Percentiles rank a stretch among this genome's conserved stretches.
These are phyloP conservation scores for Capronia epimyces DNA, from an alignment of 2,329 filamentous ascomycete genomes.

Conservation along the genomic window DNA sequence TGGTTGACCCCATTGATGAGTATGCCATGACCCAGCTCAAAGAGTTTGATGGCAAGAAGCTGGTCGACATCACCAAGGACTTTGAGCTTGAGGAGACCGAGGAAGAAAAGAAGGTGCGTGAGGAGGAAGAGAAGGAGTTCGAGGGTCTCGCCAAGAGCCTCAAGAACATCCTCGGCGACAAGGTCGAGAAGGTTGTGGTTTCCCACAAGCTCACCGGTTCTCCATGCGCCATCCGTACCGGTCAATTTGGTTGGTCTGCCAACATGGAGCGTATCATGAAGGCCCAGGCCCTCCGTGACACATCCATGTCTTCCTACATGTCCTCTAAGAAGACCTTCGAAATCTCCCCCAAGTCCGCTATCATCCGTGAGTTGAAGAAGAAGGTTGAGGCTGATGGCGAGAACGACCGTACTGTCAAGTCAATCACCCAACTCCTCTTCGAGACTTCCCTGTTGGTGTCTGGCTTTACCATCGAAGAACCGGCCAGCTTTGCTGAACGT, in stretches of 20 bases:
- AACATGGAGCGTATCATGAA: slow-evolving; percentile 99
- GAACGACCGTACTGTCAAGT: slow-evolving; percentile 99
- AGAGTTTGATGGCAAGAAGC: slow-evolving; percentile 99
- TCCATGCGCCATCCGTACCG: slow-evolving; percentile 97
- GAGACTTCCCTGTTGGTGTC: slow-evolving; percentile 98
- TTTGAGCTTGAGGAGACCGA: slow-evolving; percentile 99
- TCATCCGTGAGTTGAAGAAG: slow-evolving; percentile 98
- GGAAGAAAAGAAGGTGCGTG: slow-evolving; percentile 94
- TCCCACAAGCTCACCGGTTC: slow-evolving; percentile 93
- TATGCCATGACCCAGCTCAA: slow-evolving; percentile 99
- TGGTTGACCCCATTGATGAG: slow-evolving; percentile 98
- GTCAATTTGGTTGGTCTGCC: slow-evolving; percentile 99
- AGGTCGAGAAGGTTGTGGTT: slow-evolving; percentile 99
- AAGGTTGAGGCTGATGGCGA: slow-evolving; percentile 97
- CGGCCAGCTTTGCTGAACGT: slow-evolving; percentile 93
- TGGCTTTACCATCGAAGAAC: slow-evolving; percentile 99
- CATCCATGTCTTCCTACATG: slow-evolving; percentile 99
- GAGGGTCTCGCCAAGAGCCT: slow-evolving; percentile 91
- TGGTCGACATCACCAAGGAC: slow-evolving; percentile 99
- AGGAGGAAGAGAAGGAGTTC: slow-evolving; percentile 97
- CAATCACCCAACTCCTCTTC: slow-evolving; percentile 95
- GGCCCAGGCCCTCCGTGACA: slow-evolving; percentile 98
- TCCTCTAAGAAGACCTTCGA: slow-evolving; percentile 99
- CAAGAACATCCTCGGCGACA: slow-evolving; percentile 98
- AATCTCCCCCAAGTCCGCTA: slow-evolving; percentile 97